Base-by-base conservation (phyloP, 345 rosid species). In the Eucalyptus pauciflora region DNA sequence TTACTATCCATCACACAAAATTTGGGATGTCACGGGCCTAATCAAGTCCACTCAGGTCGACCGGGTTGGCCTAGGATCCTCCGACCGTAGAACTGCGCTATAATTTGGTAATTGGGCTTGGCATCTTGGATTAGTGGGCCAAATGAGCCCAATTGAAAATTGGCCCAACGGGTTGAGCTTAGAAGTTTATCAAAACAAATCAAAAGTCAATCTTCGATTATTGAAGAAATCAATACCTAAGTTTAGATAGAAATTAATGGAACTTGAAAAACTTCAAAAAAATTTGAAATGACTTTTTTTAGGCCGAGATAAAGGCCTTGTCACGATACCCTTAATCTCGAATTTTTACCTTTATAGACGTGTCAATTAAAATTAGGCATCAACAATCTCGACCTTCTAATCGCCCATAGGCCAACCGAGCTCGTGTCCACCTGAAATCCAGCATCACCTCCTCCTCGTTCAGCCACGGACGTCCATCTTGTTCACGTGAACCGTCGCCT, bases 341-440 rank as follows among this genome's bases (percentile, higher is more conserved):
- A 56, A 24, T 24, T 56, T 56, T 56, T 2, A 0, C 1, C 29
- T 56, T 24, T 56, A 24, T 0, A 56, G 0, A 56, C 27, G 0
- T 56, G 60, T 54, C 27, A 20, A 1, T 10, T 7, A 52, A 7
- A 52, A 18, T 18, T 7, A 52, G 1, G 58, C 0, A 25, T 54
- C 25, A 56, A 0, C 13, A 56, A 4, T 20, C 1, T 56, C 27
- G 29, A 56, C 62, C 62, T 56, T 56, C 27, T 56, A 22, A 56
- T 56, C 6, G 6, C 3, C 62, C 27, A 0, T 56, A 56, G 13
- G 13, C 62, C 62, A 4, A 56, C 6, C 62, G 24, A 56, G 62
- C 62, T 24, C 3, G 20, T 56, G 29, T 56, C 29, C 62, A 1
- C 62, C 29, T 56, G 0, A 56, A 56, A 24, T 56, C 62, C 62